These are phyloP conservation scores for Canavalia ensiformis DNA, from an alignment of 306 rosid species.

Conservation along the genomic window DNA sequence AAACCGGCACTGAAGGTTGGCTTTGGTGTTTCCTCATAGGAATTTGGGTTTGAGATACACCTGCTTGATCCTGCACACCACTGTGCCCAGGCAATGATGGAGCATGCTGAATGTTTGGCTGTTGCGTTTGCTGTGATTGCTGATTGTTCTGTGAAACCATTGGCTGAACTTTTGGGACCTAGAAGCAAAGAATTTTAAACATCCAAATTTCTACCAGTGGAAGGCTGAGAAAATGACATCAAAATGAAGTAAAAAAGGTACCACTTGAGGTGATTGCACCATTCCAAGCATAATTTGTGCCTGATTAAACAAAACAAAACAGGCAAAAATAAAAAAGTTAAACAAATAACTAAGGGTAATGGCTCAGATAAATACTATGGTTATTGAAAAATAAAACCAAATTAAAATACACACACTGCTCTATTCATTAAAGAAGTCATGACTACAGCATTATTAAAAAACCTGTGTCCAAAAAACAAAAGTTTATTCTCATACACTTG, in stretches of 20 bases:
- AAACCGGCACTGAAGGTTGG: constrained; percentile 65
- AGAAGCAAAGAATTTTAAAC: constrained; percentile 47
- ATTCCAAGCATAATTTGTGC: constrained; percentile 99
- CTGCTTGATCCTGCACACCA: constrained; percentile 72
- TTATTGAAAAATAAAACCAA: constrained; percentile 11
- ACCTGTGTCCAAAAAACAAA: too few relatives aligned
- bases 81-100: constrained; percentile 62
- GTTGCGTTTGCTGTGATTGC: constrained; percentile 67
- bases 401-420: constrained; percentile 23
- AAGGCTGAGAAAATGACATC: constrained; percentile 33
- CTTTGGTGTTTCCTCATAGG: constrained; percentile 74
- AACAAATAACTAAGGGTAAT: not conserved
- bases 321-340: constrained; percentile 37
- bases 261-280: constrained; percentile 92
- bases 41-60: constrained; percentile 68
- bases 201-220: constrained; percentile 4
- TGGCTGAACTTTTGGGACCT: constrained; percentile 84
- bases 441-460: not conserved
- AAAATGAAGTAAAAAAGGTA: constrained; percentile 46
- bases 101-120: constrained; percentile 64
- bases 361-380: not conserved
- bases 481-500: not conserved
- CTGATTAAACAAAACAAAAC: constrained; percentile 57
- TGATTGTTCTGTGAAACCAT: constrained; percentile 64
- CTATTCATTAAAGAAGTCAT: not conserved